These are phyloP conservation scores for Beauveria bassiana DNA, from an alignment of 2,329 filamentous ascomycete genomes.

Conservation along the genomic window DNA sequence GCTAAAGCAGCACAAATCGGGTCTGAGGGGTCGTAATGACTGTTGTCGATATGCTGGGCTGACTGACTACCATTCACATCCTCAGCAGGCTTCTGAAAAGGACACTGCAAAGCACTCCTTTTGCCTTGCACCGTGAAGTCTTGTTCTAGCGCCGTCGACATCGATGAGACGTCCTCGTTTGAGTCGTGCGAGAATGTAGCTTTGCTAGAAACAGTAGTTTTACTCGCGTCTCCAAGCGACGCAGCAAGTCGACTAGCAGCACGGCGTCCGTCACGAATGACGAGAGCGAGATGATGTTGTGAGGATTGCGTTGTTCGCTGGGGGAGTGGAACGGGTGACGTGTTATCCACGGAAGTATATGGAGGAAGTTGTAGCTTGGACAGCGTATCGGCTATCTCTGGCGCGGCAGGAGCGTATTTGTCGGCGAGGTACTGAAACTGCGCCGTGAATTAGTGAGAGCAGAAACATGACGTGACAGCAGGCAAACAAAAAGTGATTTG, in stretches of 20 bases:
- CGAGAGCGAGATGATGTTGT: constrained; percentile 50
- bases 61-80: constrained; percentile 22
- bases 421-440: constrained; percentile 59
- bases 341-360: constrained; percentile 40
- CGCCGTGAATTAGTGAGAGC: neutral
- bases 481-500: constrained; percentile 13
- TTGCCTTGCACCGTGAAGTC: constrained; percentile 86
- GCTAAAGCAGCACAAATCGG: constrained; percentile 58
- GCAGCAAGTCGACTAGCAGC: constrained; percentile 44
- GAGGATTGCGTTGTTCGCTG: constrained; percentile 33
- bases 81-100: constrained; percentile 52
- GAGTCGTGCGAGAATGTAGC: constrained; percentile 37
- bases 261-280: constrained; percentile 56
- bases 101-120: constrained; percentile 72
- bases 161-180: constrained; percentile 42
- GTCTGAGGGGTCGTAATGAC: constrained; percentile 43
- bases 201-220: constrained; percentile 42
- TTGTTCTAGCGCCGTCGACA: constrained; percentile 66
- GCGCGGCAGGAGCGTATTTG: constrained; percentile 57
- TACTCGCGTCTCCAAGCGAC: constrained; percentile 41
- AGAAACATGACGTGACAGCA: neutral
- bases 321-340: constrained; percentile 46
- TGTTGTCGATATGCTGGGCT: constrained; percentile 18
- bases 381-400: constrained; percentile 59
- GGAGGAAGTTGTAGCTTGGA: constrained; percentile 58